Percentiles rank a stretch among this genome's conserved stretches.
These are phyloP conservation scores for Russula earlei DNA, from an alignment of 768 basidiomycete species.

Conservation along the genomic window DNA sequence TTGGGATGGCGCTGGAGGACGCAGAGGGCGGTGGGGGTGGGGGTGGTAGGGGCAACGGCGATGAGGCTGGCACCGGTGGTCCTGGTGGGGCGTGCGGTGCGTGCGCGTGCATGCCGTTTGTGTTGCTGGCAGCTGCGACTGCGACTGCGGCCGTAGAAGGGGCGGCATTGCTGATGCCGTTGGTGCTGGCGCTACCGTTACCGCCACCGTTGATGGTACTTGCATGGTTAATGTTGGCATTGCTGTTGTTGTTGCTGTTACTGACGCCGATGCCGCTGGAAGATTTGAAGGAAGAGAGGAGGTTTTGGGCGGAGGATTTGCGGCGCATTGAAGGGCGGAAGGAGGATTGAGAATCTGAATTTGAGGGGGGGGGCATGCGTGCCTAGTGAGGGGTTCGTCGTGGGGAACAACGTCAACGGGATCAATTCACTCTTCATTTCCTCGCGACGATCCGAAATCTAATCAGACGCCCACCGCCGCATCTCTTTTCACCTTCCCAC, in stretches of 20 bases:
- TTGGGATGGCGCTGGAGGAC: slow-evolving; percentile 16
- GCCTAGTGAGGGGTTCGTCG: too few species aligned
- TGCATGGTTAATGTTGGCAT: too few species aligned
- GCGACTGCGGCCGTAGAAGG: not conserved
- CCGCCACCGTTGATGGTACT: not conserved
- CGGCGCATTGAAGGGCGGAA: slow-evolving; percentile 61
- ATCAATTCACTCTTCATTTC: too few species aligned
- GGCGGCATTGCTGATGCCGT: too few species aligned
- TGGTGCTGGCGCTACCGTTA: not conserved
- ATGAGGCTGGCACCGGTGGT: not conserved
- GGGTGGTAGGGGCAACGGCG: not conserved
- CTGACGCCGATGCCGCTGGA: not conserved
- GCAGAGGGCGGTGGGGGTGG: slow-evolving; percentile 4
- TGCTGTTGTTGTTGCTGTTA: not conserved
- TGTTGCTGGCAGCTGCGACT: not conserved
- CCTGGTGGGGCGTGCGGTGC: not conserved
- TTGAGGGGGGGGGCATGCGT: slow-evolving; percentile 20
- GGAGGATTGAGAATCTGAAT: slow-evolving; percentile 20
- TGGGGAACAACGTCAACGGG: too few species aligned
- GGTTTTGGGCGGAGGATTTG: slow-evolving; percentile 79
- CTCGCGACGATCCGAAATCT: slow-evolving; percentile 6
- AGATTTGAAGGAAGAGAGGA: slow-evolving; percentile 64
- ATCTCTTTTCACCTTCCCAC: not conserved
- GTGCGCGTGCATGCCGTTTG: not conserved
- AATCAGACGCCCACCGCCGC: not conserved